Base-by-base conservation (phyloP, 192 early-diverging fungal species). In the Nowakowskiella sp. region DNA sequence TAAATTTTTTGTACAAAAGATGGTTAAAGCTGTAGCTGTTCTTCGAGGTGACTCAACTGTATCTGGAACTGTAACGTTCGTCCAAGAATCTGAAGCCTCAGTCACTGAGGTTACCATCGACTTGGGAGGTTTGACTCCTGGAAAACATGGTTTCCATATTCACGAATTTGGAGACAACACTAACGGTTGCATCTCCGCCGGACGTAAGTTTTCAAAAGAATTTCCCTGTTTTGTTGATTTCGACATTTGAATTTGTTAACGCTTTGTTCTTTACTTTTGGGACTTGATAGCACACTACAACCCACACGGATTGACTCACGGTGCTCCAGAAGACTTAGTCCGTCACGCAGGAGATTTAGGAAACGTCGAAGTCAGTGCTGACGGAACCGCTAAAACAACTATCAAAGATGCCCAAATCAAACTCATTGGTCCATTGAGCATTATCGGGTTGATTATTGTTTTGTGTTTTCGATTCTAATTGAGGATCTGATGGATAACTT, bases 271-370 rank as follows among this genome's bases (percentile, higher is more conserved):
- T n/a, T n/a, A n/a, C n/a, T n/a, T n/a, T n/a, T n/a, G n/a, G n/a
- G n/a, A 13, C 36, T 44, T 22, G 19, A 3, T 19, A n/a, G 29
- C 65, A 48, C 92, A 95, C 77, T 95, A 75, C 71, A 95, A 95
- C 76, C 92, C 92, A 51, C 53, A 66, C 64, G 69, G 70, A 42
- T 62, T 74, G 55, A 85, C 78, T 22, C 92, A 95, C 73, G 90
- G 92, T 57, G 90, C 80, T 39, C 88, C 85, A 25, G 47, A 50
- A 1, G 84, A 68, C 57, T 67, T 68, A 45, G 55, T 75, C 32
- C 86, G 90, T 46, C 92, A 95, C 72, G 81, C 81, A 25, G 92
- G 92, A 57, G 92, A 95, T 68, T 80, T 95, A 47, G 92, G 92
- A 64, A 95, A 95, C 73, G 64, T 95, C 48, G 58, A 47, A 6